Percentiles rank a stretch among this genome's conserved stretches.
Conservation (phyloP, 192 early-diverging fungal genomes). For the Funneliformis geosporum region DNA sequence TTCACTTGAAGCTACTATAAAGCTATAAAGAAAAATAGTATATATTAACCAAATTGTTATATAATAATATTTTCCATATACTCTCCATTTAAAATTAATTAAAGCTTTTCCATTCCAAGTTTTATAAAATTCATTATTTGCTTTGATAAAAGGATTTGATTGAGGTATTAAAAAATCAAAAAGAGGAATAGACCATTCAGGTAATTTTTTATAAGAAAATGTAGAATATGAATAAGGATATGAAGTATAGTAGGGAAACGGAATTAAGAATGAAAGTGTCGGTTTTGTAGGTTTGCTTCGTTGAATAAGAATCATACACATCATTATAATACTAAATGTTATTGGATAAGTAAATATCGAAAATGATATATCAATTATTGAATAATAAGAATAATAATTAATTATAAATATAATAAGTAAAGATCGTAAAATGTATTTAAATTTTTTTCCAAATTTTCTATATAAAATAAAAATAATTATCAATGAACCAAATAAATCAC, state of each 20-base stretch:
- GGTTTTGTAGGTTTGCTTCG: too few relatives aligned
- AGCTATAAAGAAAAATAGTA: background rate
- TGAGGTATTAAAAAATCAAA: background rate
- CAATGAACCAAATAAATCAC: too few relatives aligned
- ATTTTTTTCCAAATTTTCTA: too few relatives aligned
- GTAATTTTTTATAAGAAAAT: background rate
- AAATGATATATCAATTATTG: too few relatives aligned
- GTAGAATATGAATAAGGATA: background rate
- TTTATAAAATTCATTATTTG: constrained; percentile 5
- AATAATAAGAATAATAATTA: too few relatives aligned
- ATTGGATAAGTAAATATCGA: too few relatives aligned
- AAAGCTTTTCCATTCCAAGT: constrained; percentile 19
- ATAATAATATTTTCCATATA: constrained; percentile 17
- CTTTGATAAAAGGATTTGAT: background rate
- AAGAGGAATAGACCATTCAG: background rate
- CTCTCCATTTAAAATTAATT: constrained; percentile 7
- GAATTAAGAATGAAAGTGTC: too few relatives aligned
- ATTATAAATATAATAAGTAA: too few relatives aligned
- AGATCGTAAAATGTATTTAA: too few relatives aligned
- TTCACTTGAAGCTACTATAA: background rate
- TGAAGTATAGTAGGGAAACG: background rate
- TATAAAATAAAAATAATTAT: too few relatives aligned
- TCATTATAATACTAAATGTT: too few relatives aligned
- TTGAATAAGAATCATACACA: too few relatives aligned
- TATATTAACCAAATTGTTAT: background rate